Evolutionary conservation across 2,329 filamentous ascomycete genomes (phyloP).

Genomic region (Metarhizium brunneum): DNA sequence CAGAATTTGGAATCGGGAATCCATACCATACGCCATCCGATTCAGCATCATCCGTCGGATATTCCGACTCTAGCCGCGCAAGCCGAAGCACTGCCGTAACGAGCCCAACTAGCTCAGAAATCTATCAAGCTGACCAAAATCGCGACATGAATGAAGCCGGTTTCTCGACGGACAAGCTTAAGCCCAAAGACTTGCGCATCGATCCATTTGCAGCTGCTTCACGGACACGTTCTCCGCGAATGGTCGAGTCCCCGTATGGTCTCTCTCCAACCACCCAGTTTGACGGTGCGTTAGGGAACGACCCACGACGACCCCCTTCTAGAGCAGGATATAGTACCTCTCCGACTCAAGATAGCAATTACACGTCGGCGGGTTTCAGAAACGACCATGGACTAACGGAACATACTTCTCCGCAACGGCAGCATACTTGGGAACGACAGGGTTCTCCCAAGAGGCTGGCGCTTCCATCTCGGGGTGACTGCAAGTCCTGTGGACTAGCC

Average conservation of each 20-base stretch:
- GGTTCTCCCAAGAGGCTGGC: conserved; percentile 30
- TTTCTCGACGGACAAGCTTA: conserved; percentile 32
- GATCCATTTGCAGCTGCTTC: conserved; percentile 23
- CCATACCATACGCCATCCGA: conserved; percentile 55
- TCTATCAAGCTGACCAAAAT: conserved; percentile 34
- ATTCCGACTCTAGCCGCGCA: conserved; percentile 48
- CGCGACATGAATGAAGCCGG: conserved; percentile 48
- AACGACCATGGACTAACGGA: neutral
- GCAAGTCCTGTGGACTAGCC: conserved; percentile 67
- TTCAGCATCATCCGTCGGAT: conserved; percentile 50
- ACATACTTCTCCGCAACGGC: neutral
- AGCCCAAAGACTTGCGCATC: conserved; percentile 20
- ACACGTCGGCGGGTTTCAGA: neutral
- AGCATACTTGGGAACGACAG: conserved; percentile 13
- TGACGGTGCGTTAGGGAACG: conserved; percentile 1
- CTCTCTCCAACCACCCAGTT: conserved; percentile 14
- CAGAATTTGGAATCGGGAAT: conserved; percentile 52
- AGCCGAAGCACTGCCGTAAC: conserved; percentile 55
- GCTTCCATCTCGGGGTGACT: conserved; percentile 56
- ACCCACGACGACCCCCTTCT: neutral
- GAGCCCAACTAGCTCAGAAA: conserved; percentile 23
- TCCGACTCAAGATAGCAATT: neutral
- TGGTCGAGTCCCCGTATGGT: conserved; percentile 19
- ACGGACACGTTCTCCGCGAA: conserved; percentile 14
- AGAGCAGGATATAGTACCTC: conserved; percentile 5